Conservation (phyloP, 805 yeast species). For the Henningerozyma blattae region DNA sequence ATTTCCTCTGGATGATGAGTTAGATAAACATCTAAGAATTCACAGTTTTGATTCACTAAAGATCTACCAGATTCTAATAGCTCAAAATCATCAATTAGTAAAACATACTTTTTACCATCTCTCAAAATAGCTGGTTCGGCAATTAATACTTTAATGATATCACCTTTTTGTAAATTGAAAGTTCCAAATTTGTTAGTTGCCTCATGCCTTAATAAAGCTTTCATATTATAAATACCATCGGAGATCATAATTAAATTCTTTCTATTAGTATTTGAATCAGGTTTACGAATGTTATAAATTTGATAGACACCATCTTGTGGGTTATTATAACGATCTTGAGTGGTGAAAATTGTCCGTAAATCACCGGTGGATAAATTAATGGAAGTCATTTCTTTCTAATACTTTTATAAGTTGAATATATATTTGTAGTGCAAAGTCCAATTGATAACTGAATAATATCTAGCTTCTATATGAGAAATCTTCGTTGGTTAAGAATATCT, state of each 20-base stretch:
- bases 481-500: too few relatives aligned
- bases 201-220: conserved; percentile 42
- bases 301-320: conserved; percentile 24
- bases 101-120: conserved; percentile 34
- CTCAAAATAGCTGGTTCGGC: conserved; percentile 25
- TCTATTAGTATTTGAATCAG: conserved; percentile 19
- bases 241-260: conserved; percentile 31
- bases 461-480: too few relatives aligned
- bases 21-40: conserved; percentile 44
- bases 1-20: conserved; percentile 43
- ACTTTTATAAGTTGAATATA: neutral
- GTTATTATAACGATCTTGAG: conserved; percentile 18
- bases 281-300: conserved; percentile 21
- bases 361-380: conserved; percentile 17
- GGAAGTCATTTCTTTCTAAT: conserved; percentile 10
- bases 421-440: too few relatives aligned
- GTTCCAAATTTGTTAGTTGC: conserved; percentile 33
- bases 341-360: conserved; percentile 19
- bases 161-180: conserved; percentile 35
- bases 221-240: conserved; percentile 40
- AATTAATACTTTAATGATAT: conserved; percentile 18
- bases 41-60: conserved; percentile 28
- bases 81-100: conserved; percentile 36
- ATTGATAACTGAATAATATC: too few relatives aligned
- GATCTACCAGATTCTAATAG: conserved; percentile 29